These are phyloP conservation scores for Pseudogymnoascus sp. DNA, from an alignment of 2,329 filamentous ascomycete genomes.

Conservation along the genomic window DNA sequence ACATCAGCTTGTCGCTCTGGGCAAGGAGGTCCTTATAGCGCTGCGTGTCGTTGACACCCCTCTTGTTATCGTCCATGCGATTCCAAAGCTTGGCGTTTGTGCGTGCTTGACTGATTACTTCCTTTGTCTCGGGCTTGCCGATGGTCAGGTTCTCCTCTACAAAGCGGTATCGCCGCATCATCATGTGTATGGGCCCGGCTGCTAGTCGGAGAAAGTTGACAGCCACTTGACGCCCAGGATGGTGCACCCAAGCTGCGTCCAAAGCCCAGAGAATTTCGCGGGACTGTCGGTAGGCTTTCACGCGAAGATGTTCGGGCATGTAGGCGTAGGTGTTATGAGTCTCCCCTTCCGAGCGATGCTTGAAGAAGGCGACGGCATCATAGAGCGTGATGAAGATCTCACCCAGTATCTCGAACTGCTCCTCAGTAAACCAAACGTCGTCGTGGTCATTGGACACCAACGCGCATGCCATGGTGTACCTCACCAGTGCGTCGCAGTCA, in stretches of 20 bases:
- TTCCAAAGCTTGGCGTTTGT: slow-evolving; percentile 29
- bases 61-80: slow-evolving; percentile 18
- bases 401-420: too few species aligned
- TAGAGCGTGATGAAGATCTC: too few species aligned
- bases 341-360: too few species aligned
- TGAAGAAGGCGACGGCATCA: too few species aligned
- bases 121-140: slow-evolving; percentile 21
- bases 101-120: slow-evolving; percentile 20
- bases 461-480: too few species aligned
- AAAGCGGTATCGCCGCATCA: slow-evolving; percentile 29
- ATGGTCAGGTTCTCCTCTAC: slow-evolving; percentile 27
- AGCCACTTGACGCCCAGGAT: slow-evolving; percentile 8
- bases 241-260: slow-evolving; percentile 20
- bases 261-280: slow-evolving; percentile 22
- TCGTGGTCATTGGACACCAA: too few species aligned
- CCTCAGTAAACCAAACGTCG: too few species aligned
- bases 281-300: too few species aligned
- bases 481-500: too few species aligned
- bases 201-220: slow-evolving; percentile 26
- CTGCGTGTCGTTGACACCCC: not conserved
- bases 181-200: slow-evolving; percentile 28
- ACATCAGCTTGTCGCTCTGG: slow-evolving; percentile 15
- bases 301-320: too few species aligned
- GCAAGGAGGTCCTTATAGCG: slow-evolving; percentile 13
- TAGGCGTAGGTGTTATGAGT: too few species aligned